Evolutionary conservation across 306 rosid species (phyloP), one percentile per base, ranked within the genome.

Genomic region (Pyrus pyrifolia): DNA sequence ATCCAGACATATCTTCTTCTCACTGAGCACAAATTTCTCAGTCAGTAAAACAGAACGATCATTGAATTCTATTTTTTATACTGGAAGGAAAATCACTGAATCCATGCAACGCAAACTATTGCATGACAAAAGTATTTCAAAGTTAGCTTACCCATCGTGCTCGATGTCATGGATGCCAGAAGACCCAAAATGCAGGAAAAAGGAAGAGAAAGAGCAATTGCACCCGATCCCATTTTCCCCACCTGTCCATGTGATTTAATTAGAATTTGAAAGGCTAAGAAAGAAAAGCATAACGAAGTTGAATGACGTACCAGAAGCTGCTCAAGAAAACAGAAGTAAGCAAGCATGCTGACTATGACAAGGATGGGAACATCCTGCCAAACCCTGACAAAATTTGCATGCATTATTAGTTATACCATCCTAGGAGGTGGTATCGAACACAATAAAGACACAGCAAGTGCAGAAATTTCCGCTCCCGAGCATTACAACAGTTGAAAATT

Each of bases 111-210:
- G 49, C 15, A 73, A 73, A 42, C 27, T 12, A 55, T 63, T 71
- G 67, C 68, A 61, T 2, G 45, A 52, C 51, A 58, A 25, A 25
- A 25, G 71, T 67, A 46, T 55, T 45, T 77, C 70, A 53, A 69
- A 80, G 27, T 73, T 53, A 21, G 4, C 62, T 25, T 78, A 91
- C 98, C 96, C 93, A 91, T 93, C 70, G 96, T 88, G 52, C 88
- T 83, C 60, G 98, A 78, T 35, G 98, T 80, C 89, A 93, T 85
- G 80, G 95, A 89, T 79, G 95, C 91, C 80, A 91, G 84, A 81
- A 88, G 96, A 58, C 98, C 95, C 80, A 91, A 75, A 68, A 93
- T 80, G 82, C 94, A 90, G 67, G 98, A 89, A 84, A 88, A 93
- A 22, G 95, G 96, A 65, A 93, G 94, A 44, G 96, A 87, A 62